Conservation (phyloP, 352 stramenopile species). For the Salisapilia sapeloensis region DNA sequence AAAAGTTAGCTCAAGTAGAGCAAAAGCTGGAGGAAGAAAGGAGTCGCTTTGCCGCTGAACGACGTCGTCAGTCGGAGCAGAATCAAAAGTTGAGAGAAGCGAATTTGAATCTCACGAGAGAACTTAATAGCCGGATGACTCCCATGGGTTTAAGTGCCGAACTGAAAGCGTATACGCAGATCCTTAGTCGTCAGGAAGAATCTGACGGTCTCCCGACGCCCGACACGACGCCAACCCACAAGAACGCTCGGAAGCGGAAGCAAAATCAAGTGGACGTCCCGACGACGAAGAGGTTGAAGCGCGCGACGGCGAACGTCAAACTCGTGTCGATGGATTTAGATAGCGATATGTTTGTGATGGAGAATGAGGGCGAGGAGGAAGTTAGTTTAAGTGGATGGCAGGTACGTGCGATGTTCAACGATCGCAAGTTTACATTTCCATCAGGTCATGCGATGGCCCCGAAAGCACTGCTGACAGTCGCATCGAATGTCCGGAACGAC, state of each 20-base stretch:
- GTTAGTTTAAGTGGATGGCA: constrained; percentile 48
- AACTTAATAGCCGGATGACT: constrained; percentile 34
- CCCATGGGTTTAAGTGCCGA: constrained; percentile 38
- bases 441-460: constrained; percentile 46
- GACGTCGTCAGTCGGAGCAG: too few species aligned
- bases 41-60: too few species aligned
- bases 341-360: constrained; percentile 60
- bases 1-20: constrained; percentile 67
- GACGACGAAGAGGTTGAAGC: constrained; percentile 28
- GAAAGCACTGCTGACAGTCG: constrained; percentile 50
- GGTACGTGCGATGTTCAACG: constrained; percentile 32
- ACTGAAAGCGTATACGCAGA: constrained; percentile 67
- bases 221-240: constrained; percentile 15
- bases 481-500: constrained; percentile 68
- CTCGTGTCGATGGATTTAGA: constrained; percentile 50
- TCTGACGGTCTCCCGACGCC: constrained; percentile 44
- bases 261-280: constrained; percentile 10
- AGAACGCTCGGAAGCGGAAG: constrained; percentile 45
- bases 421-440: constrained; percentile 57
- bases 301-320: constrained; percentile 18
- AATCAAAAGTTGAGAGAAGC: constrained; percentile 44
- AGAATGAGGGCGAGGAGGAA: constrained; percentile 40
- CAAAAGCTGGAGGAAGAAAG: constrained; percentile 61
- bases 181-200: constrained; percentile 64
- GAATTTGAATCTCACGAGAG: constrained; percentile 51